These are phyloP conservation scores for Pleurotus platypus DNA, from an alignment of 768 basidiomycete genomes.

Conservation along the genomic window DNA sequence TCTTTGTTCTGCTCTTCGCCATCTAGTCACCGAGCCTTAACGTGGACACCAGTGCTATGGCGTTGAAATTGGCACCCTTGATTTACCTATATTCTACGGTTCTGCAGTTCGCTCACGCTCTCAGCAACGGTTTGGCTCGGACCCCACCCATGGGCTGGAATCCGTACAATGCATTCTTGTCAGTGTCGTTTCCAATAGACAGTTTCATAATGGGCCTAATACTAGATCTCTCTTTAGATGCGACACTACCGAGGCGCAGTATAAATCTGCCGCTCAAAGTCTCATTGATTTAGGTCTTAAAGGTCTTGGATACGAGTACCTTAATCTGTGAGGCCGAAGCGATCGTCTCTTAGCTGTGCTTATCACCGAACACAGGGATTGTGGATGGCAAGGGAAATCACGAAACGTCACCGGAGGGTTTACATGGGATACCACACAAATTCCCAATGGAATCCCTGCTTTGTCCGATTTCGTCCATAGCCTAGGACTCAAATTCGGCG, in stretches of 20 bases:
- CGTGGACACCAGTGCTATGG: no score
- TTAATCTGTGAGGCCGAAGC: conserved; percentile 32
- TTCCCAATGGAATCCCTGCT: conserved; percentile 22
- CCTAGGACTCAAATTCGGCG: conserved; percentile 57
- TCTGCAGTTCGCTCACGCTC: conserved; percentile 11
- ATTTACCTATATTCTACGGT: neutral
- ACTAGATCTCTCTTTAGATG: conserved; percentile 24
- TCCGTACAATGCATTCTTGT: conserved; percentile 45
- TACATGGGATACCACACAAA: conserved; percentile 35
- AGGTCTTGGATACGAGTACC: conserved; percentile 35
- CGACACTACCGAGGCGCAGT: conserved; percentile 36
- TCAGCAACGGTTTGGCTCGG: conserved; percentile 36
- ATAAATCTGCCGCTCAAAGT: conserved; percentile 34
- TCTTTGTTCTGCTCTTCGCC: no score
- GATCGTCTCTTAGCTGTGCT: neutral
- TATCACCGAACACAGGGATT: conserved; percentile 29
- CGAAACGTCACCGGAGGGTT: conserved; percentile 37
- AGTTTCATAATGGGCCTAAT: neutral
- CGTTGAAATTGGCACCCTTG: neutral
- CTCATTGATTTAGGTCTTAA: conserved; percentile 33
- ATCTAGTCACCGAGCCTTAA: no score
- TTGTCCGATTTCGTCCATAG: conserved; percentile 33
- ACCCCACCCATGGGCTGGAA: conserved; percentile 49
- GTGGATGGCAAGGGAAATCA: conserved; percentile 45
- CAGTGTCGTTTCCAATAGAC: conserved; percentile 11